These are phyloP conservation scores for Metarhizium humberi DNA, from an alignment of 2,329 filamentous ascomycete genomes.

Conservation along the genomic window DNA sequence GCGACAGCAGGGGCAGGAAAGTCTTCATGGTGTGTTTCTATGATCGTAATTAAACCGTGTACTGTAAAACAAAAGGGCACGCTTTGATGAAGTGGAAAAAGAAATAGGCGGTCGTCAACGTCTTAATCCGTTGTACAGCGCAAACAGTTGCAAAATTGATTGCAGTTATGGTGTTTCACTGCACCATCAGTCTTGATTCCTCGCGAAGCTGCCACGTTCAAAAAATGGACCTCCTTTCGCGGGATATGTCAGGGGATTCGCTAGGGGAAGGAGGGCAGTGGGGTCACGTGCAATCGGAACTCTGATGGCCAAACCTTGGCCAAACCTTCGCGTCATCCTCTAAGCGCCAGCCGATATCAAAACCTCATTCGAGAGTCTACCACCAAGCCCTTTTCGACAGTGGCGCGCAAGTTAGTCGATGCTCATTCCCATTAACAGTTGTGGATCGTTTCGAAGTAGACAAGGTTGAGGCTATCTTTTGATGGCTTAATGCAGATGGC, in stretches of 20 bases:
- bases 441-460: not conserved
- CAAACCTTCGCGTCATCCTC: not conserved
- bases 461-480: not conserved
- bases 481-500: not conserved
- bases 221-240: conserved; percentile 2
- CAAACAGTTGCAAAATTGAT: not conserved
- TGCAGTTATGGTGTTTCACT: not conserved
- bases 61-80: not conserved
- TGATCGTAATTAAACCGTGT: not conserved
- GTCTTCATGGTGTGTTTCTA: conserved; percentile 40
- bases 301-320: not conserved
- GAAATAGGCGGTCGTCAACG: not conserved
- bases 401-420: not conserved
- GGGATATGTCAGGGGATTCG: conserved; percentile 2
- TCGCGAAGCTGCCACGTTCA: conserved; percentile 44
- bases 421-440: not conserved
- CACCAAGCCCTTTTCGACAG: not conserved
- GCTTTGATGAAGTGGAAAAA: not conserved
- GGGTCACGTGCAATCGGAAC: conserved; percentile 23
- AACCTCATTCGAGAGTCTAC: too few species aligned
- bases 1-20: conserved; percentile 56
- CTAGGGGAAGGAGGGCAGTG: not conserved
- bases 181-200: not conserved
- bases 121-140: not conserved
- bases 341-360: too few species aligned